Evolutionary conservation across 164 flowering plant species (phyloP).

Genomic region (Vitis amurensis): DNA sequence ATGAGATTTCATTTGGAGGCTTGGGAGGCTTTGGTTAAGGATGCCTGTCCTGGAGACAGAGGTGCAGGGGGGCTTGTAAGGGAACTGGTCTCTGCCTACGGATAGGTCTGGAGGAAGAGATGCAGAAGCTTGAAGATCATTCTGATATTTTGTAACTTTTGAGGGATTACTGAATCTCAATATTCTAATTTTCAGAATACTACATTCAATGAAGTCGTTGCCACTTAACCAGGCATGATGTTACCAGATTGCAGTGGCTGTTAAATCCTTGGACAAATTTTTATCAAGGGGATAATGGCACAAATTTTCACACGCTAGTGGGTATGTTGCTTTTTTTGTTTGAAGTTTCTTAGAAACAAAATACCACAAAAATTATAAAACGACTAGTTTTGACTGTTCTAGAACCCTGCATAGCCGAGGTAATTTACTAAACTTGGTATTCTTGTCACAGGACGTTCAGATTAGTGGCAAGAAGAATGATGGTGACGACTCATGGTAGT

Average conservation of each 20-base stretch:
- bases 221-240: no score
- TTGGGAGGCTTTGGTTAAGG: conserved; percentile 54
- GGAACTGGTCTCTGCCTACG: conserved; percentile 13
- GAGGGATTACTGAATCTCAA: no score
- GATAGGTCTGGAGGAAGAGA: not conserved
- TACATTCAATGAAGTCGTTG: no score
- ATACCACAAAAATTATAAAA: no score
- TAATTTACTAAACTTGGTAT: no score
- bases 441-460: not conserved
- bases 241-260: not conserved
- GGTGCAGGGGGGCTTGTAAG: conserved; percentile 8
- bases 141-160: no score
- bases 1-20: conserved; percentile 36
- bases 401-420: no score
- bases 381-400: no score
- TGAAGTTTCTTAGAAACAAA: not conserved
- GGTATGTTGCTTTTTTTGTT: not conserved
- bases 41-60: conserved; percentile 29
- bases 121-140: no score
- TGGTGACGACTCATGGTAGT: no score
- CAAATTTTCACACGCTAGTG: not conserved
- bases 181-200: no score
- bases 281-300: not conserved
- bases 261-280: not conserved
- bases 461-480: no score